A percentile compares a stretch with the other conserved stretches of the same genome.
Evolutionary conservation across 2,329 filamentous ascomycete species (phyloP).

Genomic region (Diaporthe sp.): DNA sequence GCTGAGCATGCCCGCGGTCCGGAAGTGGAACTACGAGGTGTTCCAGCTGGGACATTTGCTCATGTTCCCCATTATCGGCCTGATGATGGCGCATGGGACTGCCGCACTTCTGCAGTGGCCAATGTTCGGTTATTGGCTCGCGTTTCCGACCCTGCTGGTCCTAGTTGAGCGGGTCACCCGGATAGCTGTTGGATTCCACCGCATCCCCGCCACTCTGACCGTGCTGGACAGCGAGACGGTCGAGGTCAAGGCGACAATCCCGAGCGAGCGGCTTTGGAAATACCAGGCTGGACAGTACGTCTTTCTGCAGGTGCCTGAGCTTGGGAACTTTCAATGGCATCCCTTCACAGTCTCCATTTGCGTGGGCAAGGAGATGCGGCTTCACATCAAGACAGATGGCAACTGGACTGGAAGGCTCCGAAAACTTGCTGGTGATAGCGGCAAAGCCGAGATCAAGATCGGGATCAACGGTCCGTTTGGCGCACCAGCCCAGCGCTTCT

Average conservation of each 20-base stretch:
- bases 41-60: constrained; percentile 71
- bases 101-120: constrained; percentile 64
- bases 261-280: constrained; percentile 62
- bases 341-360: constrained; percentile 72
- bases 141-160: constrained; percentile 66
- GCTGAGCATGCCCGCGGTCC: constrained; percentile 64
- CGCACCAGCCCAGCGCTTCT: constrained; percentile 70
- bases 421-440: constrained; percentile 41
- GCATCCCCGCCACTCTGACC: constrained; percentile 36
- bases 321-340: constrained; percentile 71
- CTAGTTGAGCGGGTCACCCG: constrained; percentile 63
- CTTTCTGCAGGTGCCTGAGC: constrained; percentile 66
- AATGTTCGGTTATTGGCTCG: constrained; percentile 71
- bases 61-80: constrained; percentile 70
- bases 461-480: constrained; percentile 71
- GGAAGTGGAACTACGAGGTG: constrained; percentile 67
- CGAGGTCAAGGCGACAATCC: constrained; percentile 62
- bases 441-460: constrained; percentile 50
- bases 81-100: constrained; percentile 69
- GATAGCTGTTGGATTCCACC: constrained; percentile 45
- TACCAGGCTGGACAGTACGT: constrained; percentile 72
- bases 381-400: constrained; percentile 72
- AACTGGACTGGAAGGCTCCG: constrained; percentile 67
- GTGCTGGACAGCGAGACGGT: constrained; percentile 68
- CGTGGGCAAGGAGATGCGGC: constrained; percentile 63